These are phyloP conservation scores for Ceratobasidium sp. DNA, from an alignment of 1,284 basidiomycete genomes.

Conservation along the genomic window DNA sequence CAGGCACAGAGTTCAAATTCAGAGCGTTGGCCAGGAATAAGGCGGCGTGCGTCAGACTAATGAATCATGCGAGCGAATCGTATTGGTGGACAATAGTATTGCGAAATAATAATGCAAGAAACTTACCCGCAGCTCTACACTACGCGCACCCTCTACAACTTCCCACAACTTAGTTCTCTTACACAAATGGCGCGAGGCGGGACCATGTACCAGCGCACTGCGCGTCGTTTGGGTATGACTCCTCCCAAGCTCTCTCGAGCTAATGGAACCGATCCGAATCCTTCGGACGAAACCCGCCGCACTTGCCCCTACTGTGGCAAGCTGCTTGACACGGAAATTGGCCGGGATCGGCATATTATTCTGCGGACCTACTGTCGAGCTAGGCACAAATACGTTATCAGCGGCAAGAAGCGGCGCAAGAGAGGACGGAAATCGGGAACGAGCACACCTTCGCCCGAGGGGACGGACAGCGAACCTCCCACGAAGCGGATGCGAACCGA, in stretches of 20 bases:
- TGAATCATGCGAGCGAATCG: no score
- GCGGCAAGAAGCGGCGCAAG: background rate
- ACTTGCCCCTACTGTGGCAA: slow-evolving; percentile 2
- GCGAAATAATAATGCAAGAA: no score
- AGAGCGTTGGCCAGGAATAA: background rate
- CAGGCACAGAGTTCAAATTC: background rate
- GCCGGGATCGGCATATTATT: background rate
- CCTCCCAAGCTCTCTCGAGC: background rate
- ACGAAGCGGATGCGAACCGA: background rate
- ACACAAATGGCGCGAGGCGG: background rate
- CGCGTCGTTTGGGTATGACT: background rate
- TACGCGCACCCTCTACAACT: background rate
- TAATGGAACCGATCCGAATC: background rate
- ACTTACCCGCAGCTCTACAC: no score
- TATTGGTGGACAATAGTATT: no score
- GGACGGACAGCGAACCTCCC: background rate
- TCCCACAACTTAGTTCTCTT: no score
- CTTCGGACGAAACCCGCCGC: background rate
- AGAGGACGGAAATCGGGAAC: background rate
- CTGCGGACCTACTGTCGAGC: background rate
- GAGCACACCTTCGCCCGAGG: background rate
- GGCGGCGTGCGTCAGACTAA: no score
- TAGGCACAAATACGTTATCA: background rate
- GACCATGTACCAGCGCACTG: background rate
- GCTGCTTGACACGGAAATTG: background rate